phyloP scores from a whole-genome alignment of 2,329 filamentous ascomycete species.

The Emmonsia crescens region DNA sequence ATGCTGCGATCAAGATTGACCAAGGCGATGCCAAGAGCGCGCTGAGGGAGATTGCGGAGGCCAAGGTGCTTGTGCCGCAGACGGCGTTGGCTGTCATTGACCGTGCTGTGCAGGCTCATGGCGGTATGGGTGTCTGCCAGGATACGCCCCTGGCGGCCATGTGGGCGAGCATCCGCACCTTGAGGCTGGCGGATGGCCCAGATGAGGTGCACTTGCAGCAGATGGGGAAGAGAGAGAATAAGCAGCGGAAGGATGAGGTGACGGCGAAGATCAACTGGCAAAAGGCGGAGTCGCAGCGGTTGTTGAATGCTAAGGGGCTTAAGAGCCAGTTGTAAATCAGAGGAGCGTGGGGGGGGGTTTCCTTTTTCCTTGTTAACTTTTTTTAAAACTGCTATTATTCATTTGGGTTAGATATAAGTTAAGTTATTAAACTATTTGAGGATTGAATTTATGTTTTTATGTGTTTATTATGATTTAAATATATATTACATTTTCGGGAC shows the following conservation, averaged over 20 bases:
- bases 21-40: constrained; percentile 77
- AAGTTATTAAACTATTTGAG: not conserved
- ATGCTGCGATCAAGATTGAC: constrained; percentile 93
- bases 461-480: not conserved
- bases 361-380: not conserved
- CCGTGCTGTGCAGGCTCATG: constrained; percentile 85
- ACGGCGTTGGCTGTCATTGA: constrained; percentile 81
- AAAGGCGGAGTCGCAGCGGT: constrained; percentile 26
- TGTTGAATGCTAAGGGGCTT: constrained; percentile 29
- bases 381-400: not conserved
- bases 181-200: constrained; percentile 82
- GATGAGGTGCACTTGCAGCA: constrained; percentile 79
- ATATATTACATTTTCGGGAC: no score
- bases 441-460: not conserved
- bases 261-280: constrained; percentile 35
- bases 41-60: constrained; percentile 85
- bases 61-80: constrained; percentile 81
- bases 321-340: constrained; percentile 9
- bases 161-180: constrained; percentile 70
- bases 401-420: not conserved
- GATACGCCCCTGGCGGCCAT: constrained; percentile 82
- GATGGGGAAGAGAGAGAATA: constrained; percentile 46
- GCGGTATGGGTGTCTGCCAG: constrained; percentile 82
- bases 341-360: not conserved
- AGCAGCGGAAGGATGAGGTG: constrained; percentile 36